Evolutionary conservation across 345 rosid genomes (phyloP).

Genomic region (Dimocarpus longan): DNA sequence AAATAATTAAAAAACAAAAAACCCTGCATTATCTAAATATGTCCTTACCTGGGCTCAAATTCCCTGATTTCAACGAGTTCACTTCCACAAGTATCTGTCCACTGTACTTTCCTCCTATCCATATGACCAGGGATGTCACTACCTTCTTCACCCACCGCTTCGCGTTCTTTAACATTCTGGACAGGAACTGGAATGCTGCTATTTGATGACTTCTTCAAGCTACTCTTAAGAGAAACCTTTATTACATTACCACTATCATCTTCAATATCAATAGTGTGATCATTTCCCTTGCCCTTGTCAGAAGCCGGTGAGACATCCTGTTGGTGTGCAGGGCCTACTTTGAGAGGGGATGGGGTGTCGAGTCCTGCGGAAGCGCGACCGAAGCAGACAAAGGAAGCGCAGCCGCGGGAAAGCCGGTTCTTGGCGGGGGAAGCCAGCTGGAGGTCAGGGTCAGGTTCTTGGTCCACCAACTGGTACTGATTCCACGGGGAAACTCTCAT

Average conservation of each 20-base stretch:
- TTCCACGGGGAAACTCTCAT: conserved; percentile 97
- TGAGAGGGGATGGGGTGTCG: conserved; percentile 71
- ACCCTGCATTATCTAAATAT: not conserved
- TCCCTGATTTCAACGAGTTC: conserved; percentile 89
- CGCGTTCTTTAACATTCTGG: conserved; percentile 42
- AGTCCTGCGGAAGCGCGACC: conserved; percentile 86
- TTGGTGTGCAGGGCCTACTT: conserved; percentile 73
- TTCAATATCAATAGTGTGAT: conserved; percentile 39
- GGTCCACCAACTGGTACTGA: conserved; percentile 93
- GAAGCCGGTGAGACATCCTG: conserved; percentile 55
- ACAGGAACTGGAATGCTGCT: conserved; percentile 37
- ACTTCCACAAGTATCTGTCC: conserved; percentile 91
- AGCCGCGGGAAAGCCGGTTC: conserved; percentile 78
- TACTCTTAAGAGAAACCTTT: conserved; percentile 66
- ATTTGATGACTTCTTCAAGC: conserved; percentile 66
- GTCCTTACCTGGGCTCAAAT: conserved; percentile 90
- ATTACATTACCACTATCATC: conserved; percentile 44
- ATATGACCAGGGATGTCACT: conserved; percentile 41
- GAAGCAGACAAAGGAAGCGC: conserved; percentile 87
- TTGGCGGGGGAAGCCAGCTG: conserved; percentile 93
- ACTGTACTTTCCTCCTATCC: conserved; percentile 83
- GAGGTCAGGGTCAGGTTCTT: conserved; percentile 72
- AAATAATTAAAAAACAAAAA: no score
- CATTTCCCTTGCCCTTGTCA: conserved; percentile 44
- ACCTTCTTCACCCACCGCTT: conserved; percentile 45